A percentile compares a stretch with the other conserved stretches of the same genome.
These are phyloP conservation scores for Fragilaria radians DNA, from an alignment of 108 stramenopile genomes.

Conservation along the genomic window DNA sequence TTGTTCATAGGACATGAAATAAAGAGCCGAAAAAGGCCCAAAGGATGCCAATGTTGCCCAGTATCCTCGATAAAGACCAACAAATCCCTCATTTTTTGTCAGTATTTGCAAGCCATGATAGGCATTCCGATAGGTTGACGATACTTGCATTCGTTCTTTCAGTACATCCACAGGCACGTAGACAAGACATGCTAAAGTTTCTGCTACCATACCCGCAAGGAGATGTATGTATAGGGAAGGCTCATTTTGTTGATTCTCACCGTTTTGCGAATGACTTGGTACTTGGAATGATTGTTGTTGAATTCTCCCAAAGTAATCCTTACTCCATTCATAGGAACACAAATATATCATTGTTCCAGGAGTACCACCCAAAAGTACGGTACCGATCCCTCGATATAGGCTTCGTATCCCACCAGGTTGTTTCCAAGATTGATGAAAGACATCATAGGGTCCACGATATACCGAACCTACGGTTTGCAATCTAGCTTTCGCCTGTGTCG, in stretches of 20 bases:
- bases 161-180: constrained; percentile 98
- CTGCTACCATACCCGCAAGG: constrained; percentile 72
- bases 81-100: constrained; percentile 63
- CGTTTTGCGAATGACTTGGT: too few species aligned
- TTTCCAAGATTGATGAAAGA: constrained; percentile 43
- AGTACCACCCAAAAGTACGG: constrained; percentile 85
- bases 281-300: constrained; percentile 6
- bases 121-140: constrained; percentile 27
- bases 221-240: constrained; percentile 63
- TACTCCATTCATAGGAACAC: constrained; percentile 85
- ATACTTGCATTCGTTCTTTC: constrained; percentile 95
- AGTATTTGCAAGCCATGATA: constrained; percentile 78
- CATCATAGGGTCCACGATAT: constrained; percentile 67
- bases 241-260: too few species aligned
- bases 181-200: constrained; percentile 87
- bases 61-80: constrained; percentile 92
- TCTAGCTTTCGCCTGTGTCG: constrained; percentile 46
- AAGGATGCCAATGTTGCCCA: constrained; percentile 90
- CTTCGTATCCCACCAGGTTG: constrained; percentile 48
- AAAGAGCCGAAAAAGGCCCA: constrained; percentile 95
- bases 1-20: constrained; percentile 94
- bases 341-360: constrained; percentile 92
- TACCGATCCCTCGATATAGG: constrained; percentile 90
- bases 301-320: constrained; percentile 26
- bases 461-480: constrained; percentile 28